These are phyloP conservation scores for Kodamaea hsintzibuensis DNA, from an alignment of 805 yeast species.

Conservation along the genomic window DNA sequence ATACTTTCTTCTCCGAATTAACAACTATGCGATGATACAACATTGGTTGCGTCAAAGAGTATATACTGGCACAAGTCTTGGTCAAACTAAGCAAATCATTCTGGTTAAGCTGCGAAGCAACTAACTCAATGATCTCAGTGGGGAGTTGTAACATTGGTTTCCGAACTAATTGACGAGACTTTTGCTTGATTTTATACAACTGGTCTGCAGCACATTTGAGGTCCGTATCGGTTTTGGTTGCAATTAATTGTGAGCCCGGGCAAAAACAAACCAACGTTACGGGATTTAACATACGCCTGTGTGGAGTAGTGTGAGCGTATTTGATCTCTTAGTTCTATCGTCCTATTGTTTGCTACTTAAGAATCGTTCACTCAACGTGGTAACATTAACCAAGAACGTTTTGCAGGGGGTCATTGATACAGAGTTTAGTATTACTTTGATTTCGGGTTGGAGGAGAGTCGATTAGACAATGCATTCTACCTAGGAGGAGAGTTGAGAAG, in stretches of 20 bases:
- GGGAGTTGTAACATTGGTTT: conserved; percentile 10
- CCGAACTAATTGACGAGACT: too few species aligned
- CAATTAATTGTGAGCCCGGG: conserved; percentile 2
- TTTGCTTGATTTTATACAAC: not conserved
- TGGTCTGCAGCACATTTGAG: not conserved
- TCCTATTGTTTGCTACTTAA: not conserved
- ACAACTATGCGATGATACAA: conserved; percentile 11
- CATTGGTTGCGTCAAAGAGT: conserved; percentile 7
- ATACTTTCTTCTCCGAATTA: conserved; percentile 13
- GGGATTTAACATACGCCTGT: too few species aligned
- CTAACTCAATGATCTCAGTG: conserved; percentile 9
- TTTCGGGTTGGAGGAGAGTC: not conserved
- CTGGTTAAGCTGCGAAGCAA: conserved; percentile 12
- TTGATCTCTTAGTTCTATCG: not conserved
- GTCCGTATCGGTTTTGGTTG: conserved; percentile 11
- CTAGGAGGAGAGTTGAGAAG: not conserved
- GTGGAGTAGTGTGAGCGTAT: too few species aligned
- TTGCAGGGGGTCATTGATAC: too few species aligned
- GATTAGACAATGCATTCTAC: not conserved
- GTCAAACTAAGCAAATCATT: conserved; percentile 13
- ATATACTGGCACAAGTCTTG: conserved; percentile 7
- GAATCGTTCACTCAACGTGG: not conserved
- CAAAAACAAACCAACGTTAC: too few species aligned
- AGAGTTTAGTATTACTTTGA: too few species aligned
- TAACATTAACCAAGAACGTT: too few species aligned